Conservation (phyloP, 1,284 basidiomycete genomes). For the Tilletia horrida region DNA sequence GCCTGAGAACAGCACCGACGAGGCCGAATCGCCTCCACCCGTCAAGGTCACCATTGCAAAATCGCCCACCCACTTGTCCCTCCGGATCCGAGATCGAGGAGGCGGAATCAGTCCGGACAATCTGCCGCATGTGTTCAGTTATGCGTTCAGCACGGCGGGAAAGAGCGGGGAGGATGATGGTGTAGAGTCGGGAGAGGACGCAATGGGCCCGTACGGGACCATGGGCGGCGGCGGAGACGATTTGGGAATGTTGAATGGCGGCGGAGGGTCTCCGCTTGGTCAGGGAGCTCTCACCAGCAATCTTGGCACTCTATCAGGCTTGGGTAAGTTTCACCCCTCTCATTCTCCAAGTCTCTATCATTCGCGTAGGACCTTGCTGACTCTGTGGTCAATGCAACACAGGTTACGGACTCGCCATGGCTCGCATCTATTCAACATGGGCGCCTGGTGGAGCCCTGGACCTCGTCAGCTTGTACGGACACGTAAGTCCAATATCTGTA, state of each 20-base stretch:
- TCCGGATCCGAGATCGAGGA: constrained; percentile 79
- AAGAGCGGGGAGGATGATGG: constrained; percentile 63
- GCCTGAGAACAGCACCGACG: constrained; percentile 10
- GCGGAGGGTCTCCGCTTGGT: constrained; percentile 63
- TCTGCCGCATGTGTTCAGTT: constrained; percentile 77
- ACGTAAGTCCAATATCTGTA: no score
- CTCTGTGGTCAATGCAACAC: not conserved
- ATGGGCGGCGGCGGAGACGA: constrained; percentile 59
- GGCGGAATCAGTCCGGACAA: constrained; percentile 74
- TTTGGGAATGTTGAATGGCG: constrained; percentile 60
- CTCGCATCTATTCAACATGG: constrained; percentile 68
- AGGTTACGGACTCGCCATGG: constrained; percentile 67
- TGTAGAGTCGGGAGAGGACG: constrained; percentile 68
- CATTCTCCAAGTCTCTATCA: not conserved
- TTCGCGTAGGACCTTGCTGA: no score
- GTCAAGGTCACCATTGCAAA: constrained; percentile 69
- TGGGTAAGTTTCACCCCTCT: constrained; percentile 59
- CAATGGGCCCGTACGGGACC: constrained; percentile 68
- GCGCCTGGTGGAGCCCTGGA: constrained; percentile 28
- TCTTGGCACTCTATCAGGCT: constrained; percentile 72
- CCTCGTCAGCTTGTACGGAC: constrained; percentile 29
- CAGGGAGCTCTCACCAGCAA: constrained; percentile 62
- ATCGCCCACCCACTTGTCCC: constrained; percentile 65
- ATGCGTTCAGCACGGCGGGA: constrained; percentile 76
- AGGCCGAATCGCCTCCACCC: constrained; percentile 56